phyloP scores from a whole-genome alignment of 2,329 filamentous ascomycete species.

The Aspergillus hortae region DNA sequence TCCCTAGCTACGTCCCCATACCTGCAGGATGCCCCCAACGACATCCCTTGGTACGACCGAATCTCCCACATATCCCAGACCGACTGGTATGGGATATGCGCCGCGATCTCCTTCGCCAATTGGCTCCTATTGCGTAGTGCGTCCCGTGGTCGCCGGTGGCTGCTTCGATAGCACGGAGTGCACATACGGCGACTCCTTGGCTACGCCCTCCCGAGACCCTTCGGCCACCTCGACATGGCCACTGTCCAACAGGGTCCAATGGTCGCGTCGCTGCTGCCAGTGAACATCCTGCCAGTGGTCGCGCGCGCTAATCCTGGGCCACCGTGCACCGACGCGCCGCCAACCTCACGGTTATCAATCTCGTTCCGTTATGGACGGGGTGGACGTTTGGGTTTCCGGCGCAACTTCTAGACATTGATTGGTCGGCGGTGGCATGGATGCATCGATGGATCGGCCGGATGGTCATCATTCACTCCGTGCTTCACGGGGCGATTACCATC shows the following conservation, averaged over 20 bases:
- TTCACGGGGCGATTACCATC: background rate
- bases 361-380: background rate
- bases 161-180: background rate
- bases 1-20: background rate
- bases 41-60: slow-evolving; percentile 2
- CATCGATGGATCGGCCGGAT: slow-evolving; percentile 2
- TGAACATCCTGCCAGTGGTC: slow-evolving; percentile 1
- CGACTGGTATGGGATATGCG: slow-evolving; percentile 3
- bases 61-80: slow-evolving; percentile 5
- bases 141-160: background rate
- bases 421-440: background rate
- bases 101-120: background rate
- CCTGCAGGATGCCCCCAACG: slow-evolving; percentile 5
- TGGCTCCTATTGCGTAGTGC: slow-evolving; percentile 2
- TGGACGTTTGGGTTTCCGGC: background rate
- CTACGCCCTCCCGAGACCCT: slow-evolving; percentile 2
- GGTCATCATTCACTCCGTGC: background rate
- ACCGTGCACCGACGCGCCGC: background rate
- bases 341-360: background rate
- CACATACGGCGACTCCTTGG: background rate
- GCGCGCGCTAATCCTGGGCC: background rate
- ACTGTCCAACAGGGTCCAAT: background rate
- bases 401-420: background rate
- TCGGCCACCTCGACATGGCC: background rate
- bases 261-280: background rate